Conservation (phyloP, 2,329 filamentous ascomycete species). For the Phialocephala subalpina region DNA sequence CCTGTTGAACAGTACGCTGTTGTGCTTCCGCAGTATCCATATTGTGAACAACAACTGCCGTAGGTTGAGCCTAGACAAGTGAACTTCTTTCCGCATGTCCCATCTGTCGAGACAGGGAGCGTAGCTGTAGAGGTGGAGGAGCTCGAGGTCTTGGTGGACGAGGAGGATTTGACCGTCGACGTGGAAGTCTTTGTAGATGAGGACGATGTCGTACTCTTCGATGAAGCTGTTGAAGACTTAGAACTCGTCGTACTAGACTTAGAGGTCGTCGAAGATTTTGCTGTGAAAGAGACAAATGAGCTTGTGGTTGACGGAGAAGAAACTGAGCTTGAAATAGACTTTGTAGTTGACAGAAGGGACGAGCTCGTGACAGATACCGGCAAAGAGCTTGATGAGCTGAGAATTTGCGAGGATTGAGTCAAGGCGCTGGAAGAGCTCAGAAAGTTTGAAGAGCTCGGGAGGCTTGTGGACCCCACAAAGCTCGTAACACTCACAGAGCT, state of each 20-base stretch:
- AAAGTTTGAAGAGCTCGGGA: background rate
- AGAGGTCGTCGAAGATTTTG: background rate
- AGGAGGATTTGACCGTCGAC: constrained; percentile 1
- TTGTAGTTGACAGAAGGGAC: background rate
- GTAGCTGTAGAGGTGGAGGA: constrained; percentile 1
- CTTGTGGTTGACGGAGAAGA: background rate
- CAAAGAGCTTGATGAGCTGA: background rate
- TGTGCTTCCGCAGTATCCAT: constrained; percentile 29
- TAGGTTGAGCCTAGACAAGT: constrained; percentile 31
- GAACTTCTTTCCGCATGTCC: constrained; percentile 20
- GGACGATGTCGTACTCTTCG: background rate
- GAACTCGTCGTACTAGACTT: background rate
- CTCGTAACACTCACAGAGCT: background rate
- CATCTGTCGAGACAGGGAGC: constrained; percentile 23
- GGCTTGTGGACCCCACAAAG: no score
- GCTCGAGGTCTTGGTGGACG: constrained; percentile 9
- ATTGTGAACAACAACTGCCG: constrained; percentile 29
- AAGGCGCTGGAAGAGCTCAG: background rate
- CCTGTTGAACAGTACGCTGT: constrained; percentile 29
- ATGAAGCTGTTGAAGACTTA: background rate
- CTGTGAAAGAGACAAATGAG: background rate
- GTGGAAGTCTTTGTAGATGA: background rate
- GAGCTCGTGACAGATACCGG: background rate
- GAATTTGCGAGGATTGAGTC: background rate
- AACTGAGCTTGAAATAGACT: background rate